A percentile compares a stretch with the other conserved stretches of the same genome.
phyloP scores from a whole-genome alignment of 495 filamentous ascomycete genomes.

The Xylaria telfairii region DNA sequence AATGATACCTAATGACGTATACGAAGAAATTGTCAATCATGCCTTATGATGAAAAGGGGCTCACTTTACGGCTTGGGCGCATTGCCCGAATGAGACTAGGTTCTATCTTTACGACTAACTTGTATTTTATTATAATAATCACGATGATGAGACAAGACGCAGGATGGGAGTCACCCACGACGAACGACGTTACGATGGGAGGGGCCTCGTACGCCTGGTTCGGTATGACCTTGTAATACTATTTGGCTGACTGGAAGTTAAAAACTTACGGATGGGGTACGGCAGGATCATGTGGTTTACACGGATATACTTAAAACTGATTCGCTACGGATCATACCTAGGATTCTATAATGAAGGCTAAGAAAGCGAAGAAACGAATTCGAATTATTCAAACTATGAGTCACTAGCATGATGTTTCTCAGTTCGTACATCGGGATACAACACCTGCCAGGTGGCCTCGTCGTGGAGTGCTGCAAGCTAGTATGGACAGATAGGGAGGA shows the following conservation, averaged over 20 bases:
- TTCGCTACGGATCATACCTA: background rate
- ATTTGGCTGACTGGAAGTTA: background rate
- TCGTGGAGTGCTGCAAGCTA: background rate
- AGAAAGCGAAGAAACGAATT: background rate
- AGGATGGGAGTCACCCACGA: background rate
- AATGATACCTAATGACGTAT: slow-evolving; percentile 88
- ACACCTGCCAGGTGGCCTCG: background rate
- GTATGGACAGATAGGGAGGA: background rate
- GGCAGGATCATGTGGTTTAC: background rate
- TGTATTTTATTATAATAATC: slow-evolving; percentile 20
- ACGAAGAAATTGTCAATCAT: slow-evolving; percentile 85
- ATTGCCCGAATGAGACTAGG: background rate
- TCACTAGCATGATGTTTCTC: background rate
- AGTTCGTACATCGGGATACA: background rate
- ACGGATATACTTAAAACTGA: background rate
- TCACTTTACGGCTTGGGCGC: background rate
- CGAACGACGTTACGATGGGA: slow-evolving; percentile 20
- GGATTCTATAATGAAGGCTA: background rate
- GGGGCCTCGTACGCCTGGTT: background rate
- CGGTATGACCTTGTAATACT: slow-evolving; percentile 1
- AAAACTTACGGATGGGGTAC: background rate
- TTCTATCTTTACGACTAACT: background rate
- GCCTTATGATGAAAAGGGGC: slow-evolving; percentile 62
- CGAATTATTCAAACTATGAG: background rate
- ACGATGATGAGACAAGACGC: slow-evolving; percentile 9